These are phyloP conservation scores for Zangia roseola DNA, from an alignment of 768 basidiomycete species.

Conservation along the genomic window DNA sequence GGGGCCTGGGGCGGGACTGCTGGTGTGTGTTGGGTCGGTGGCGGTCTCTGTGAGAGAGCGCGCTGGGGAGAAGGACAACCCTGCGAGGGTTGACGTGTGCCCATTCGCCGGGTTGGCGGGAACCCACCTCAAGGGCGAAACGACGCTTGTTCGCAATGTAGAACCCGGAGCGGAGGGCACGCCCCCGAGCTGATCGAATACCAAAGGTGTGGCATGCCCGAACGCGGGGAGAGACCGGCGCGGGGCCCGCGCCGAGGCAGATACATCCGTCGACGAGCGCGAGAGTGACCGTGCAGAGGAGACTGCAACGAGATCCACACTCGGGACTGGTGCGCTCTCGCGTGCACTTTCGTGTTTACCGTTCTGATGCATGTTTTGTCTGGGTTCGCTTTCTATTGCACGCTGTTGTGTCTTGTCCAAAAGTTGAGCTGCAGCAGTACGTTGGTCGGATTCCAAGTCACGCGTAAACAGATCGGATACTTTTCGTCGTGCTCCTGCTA, in stretches of 20 bases:
- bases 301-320: conserved; percentile 23
- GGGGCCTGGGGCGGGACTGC: too few species aligned
- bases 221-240: conserved; percentile 23
- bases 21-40: too few species aligned
- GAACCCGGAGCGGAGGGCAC: neutral
- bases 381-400: neutral
- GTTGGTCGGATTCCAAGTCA: neutral
- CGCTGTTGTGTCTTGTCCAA: neutral
- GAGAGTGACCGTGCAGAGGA: conserved; percentile 14
- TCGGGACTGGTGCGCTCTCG: conserved; percentile 8
- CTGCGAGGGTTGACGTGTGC: neutral
- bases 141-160: neutral
- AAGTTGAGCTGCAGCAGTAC: neutral
- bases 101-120: neutral
- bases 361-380: neutral
- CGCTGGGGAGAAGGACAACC: conserved; percentile 7
- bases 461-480: too few species aligned
- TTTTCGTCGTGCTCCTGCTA: neutral
- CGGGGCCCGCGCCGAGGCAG: neutral
- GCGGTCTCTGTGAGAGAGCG: neutral
- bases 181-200: neutral
- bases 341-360: neutral
- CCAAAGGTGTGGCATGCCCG: conserved; percentile 1
- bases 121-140: conserved; percentile 1
- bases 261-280: conserved; percentile 3